Evolutionary conservation across 108 stramenopile species (phyloP).

Genomic region (Fragilaria radians): DNA sequence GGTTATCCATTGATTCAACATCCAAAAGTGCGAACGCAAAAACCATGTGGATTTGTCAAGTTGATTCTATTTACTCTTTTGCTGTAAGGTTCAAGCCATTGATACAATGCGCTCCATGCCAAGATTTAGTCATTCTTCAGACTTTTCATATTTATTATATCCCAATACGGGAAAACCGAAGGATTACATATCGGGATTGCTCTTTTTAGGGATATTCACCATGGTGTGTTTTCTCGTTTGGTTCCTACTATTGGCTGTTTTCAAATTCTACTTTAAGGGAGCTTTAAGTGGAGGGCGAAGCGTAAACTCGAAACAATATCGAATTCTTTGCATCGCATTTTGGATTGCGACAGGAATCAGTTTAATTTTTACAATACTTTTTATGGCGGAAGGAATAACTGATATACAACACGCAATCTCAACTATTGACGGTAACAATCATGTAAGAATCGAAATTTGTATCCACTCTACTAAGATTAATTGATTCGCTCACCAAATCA

Average conservation of each 20-base stretch:
- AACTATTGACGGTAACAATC: conserved; percentile 18
- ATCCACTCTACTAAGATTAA: no score
- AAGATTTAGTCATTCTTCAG: conserved; percentile 28
- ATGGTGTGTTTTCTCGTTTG: conserved; percentile 23
- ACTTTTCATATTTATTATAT: conserved; percentile 24
- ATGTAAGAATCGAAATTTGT: no score
- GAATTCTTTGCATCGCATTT: conserved; percentile 1
- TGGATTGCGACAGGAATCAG: conserved; percentile 9
- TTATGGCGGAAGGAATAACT: conserved; percentile 20
- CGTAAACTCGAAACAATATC: conserved; percentile 6
- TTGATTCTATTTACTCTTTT: no score
- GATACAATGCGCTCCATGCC: conserved; percentile 14
- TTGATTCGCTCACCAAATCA: no score
- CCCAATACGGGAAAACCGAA: conserved; percentile 1
- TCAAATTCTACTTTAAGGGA: conserved; percentile 38
- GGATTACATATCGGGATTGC: conserved; percentile 19
- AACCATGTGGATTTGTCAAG: no score
- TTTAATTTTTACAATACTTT: conserved; percentile 24
- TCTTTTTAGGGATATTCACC: conserved; percentile 25
- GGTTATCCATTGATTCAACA: no score
- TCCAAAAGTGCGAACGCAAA: no score
- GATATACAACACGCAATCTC: conserved; percentile 16
- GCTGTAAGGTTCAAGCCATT: conserved; percentile 9
- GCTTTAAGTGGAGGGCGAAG: conserved; percentile 27
- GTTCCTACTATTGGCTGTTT: conserved; percentile 17